Conservation (phyloP, 2,329 filamentous ascomycete species). For the Thielaviopsis euricoi region DNA sequence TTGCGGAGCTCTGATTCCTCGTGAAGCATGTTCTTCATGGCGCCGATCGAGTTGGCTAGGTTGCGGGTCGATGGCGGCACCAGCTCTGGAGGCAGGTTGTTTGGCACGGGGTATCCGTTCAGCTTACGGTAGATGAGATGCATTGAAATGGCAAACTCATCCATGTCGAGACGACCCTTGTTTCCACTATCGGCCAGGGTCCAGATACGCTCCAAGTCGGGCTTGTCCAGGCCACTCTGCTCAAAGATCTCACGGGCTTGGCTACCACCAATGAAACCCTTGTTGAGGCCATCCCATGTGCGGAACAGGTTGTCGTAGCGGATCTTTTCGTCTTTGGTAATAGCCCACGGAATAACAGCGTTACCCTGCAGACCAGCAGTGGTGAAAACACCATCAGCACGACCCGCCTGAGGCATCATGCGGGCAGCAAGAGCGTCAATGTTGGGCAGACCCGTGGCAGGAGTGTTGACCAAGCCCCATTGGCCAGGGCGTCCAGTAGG, state of each 20-base stretch:
- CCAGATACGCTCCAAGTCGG: slow-evolving; percentile 85
- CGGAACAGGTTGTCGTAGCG: slow-evolving; percentile 90
- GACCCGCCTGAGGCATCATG: slow-evolving; percentile 94
- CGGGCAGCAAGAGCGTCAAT: slow-evolving; percentile 83
- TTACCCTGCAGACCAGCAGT: slow-evolving; percentile 81
- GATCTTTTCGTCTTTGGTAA: slow-evolving; percentile 96
- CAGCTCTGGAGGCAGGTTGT: slow-evolving; percentile 74
- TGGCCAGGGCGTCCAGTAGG: slow-evolving; percentile 86
- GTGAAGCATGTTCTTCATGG: slow-evolving; percentile 76
- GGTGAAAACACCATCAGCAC: slow-evolving; percentile 68
- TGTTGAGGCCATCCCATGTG: slow-evolving; percentile 88
- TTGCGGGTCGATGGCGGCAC: slow-evolving; percentile 90
- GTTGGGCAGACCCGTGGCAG: slow-evolving; percentile 75
- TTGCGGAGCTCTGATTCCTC: slow-evolving; percentile 83
- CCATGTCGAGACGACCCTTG: slow-evolving; percentile 82
- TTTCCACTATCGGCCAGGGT: slow-evolving; percentile 88
- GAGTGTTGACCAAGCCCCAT: slow-evolving; percentile 96
- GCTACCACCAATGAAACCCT: slow-evolving; percentile 80
- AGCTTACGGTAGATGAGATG: slow-evolving; percentile 96
- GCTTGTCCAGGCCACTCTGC: slow-evolving; percentile 82
- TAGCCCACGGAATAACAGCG: slow-evolving; percentile 92
- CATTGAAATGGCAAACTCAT: slow-evolving; percentile 98
- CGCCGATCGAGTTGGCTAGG: slow-evolving; percentile 80
- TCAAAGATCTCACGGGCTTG: slow-evolving; percentile 95
- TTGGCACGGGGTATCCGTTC: slow-evolving; percentile 86